Percentiles rank a stretch among this genome's conserved stretches.
Conservation (phyloP, 2,329 filamentous ascomycete genomes). For the Boeremia lycopersici region DNA sequence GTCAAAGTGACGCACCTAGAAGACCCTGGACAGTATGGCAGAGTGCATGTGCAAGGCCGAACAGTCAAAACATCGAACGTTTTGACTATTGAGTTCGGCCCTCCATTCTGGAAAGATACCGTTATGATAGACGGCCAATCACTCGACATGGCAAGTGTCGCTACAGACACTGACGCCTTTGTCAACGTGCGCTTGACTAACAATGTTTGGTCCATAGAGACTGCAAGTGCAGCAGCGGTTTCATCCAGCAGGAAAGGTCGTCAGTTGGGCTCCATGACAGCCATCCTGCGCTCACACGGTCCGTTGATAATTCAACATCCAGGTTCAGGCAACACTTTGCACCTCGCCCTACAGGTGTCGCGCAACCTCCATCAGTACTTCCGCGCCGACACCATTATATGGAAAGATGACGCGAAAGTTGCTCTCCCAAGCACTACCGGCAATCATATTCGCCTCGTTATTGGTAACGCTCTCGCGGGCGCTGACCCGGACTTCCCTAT, state of each 20-base stretch:
- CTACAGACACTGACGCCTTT: not conserved
- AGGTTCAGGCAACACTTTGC: conserved; percentile 33
- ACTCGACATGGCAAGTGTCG: conserved; percentile 12
- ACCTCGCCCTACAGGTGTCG: conserved; percentile 60
- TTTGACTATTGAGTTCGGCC: conserved; percentile 36
- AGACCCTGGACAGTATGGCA: conserved; percentile 58
- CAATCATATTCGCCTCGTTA: conserved; percentile 54
- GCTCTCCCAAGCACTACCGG: conserved; percentile 32
- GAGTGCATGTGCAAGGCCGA: conserved; percentile 49
- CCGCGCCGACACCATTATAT: conserved; percentile 57
- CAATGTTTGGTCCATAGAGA: conserved; percentile 13
- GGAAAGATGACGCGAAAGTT: conserved; percentile 6
- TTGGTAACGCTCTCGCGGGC: conserved; percentile 34
- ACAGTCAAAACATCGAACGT: conserved; percentile 44
- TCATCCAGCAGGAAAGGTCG: conserved; percentile 48
- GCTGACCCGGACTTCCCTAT: conserved; percentile 39
- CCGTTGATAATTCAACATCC: conserved; percentile 52
- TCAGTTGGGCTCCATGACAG: conserved; percentile 60
- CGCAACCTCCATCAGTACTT: conserved; percentile 65
- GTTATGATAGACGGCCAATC: conserved; percentile 33
- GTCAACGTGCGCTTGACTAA: conserved; percentile 4
- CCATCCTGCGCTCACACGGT: conserved; percentile 58
- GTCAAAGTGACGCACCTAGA: conserved; percentile 58
- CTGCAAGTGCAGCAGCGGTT: conserved; percentile 10
- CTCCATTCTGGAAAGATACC: conserved; percentile 17